Percentiles rank a stretch among this genome's conserved stretches.
phyloP scores from a whole-genome alignment of 495 filamentous ascomycete species.

The Xanthoparmelia taractica region DNA sequence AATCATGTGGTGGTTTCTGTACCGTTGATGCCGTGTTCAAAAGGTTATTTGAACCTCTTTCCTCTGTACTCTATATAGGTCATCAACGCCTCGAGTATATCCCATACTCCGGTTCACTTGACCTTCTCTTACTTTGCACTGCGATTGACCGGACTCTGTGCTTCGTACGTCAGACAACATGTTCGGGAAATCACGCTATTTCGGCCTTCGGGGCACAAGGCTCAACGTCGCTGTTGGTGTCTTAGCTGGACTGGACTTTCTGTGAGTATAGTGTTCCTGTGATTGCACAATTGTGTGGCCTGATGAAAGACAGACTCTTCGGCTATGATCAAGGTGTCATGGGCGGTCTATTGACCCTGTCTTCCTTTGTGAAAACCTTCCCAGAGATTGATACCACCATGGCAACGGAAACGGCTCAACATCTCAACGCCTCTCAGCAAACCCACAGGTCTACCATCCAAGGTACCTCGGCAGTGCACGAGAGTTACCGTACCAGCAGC shows the following conservation, averaged over 20 bases:
- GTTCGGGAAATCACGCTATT: slow-evolving; percentile 43
- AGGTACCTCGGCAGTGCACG: slow-evolving; percentile 29
- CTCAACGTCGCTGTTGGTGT: slow-evolving; percentile 62
- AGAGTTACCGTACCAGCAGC: not conserved
- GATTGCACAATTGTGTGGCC: not conserved
- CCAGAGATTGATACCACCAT: slow-evolving; percentile 47
- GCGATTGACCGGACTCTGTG: not conserved
- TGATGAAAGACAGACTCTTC: slow-evolving; percentile 32
- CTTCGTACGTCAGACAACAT: slow-evolving; percentile 28
- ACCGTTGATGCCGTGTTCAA: not conserved
- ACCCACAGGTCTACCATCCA: slow-evolving; percentile 48
- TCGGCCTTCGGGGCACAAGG: slow-evolving; percentile 57
- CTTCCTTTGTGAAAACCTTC: slow-evolving; percentile 37
- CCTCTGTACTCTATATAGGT: not conserved
- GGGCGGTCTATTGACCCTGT: slow-evolving; percentile 26
- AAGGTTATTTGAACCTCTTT: not conserved
- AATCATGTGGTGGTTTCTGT: slow-evolving; percentile 7
- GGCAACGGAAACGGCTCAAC: slow-evolving; percentile 21
- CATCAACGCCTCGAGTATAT: not conserved
- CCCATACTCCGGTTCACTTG: not conserved
- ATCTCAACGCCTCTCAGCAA: slow-evolving; percentile 27
- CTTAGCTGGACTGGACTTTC: slow-evolving; percentile 64
- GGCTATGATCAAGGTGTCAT: slow-evolving; percentile 46
- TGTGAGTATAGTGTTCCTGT: slow-evolving; percentile 30
- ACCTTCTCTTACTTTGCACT: not conserved